phyloP scores from a whole-genome alignment of 768 basidiomycete species.

The Pisolithus orientalis region DNA sequence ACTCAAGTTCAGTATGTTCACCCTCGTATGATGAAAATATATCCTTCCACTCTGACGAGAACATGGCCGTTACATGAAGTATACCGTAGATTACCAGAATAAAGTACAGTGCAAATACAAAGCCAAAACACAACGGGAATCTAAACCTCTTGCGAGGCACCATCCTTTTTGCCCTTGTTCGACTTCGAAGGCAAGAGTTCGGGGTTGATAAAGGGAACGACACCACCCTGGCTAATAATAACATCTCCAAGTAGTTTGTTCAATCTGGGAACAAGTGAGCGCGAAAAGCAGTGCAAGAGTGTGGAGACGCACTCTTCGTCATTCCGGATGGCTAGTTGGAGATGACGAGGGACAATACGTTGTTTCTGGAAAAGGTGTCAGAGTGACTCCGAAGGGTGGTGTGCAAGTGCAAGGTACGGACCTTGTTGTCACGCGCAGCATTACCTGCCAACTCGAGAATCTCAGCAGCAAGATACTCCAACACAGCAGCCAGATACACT shows the following conservation, averaged over 20 bases:
- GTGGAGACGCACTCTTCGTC: conserved; percentile 53
- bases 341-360: conserved; percentile 75
- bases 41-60: not conserved
- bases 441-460: conserved; percentile 82
- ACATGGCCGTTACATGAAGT: conserved; percentile 13
- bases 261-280: conserved; percentile 29
- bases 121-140: conserved; percentile 9
- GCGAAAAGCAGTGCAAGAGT: not conserved
- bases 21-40: no score
- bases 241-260: conserved; percentile 54
- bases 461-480: conserved; percentile 85
- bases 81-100: conserved; percentile 27
- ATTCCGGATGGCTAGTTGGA: conserved; percentile 71
- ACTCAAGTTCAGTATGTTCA: no score
- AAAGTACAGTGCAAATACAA: conserved; percentile 18
- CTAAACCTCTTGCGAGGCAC: conserved; percentile 45
- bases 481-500: conserved; percentile 82
- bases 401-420: conserved; percentile 6
- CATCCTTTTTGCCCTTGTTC: conserved; percentile 43
- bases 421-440: conserved; percentile 71
- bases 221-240: conserved; percentile 75
- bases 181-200: conserved; percentile 40
- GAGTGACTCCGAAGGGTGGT: not conserved
- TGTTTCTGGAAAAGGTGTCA: conserved; percentile 38
- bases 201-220: conserved; percentile 58